Evolutionary conservation across 179 eudicot genomes (phyloP), one percentile per base, ranked within the genome.

Genomic region (Spergularia azorica): DNA sequence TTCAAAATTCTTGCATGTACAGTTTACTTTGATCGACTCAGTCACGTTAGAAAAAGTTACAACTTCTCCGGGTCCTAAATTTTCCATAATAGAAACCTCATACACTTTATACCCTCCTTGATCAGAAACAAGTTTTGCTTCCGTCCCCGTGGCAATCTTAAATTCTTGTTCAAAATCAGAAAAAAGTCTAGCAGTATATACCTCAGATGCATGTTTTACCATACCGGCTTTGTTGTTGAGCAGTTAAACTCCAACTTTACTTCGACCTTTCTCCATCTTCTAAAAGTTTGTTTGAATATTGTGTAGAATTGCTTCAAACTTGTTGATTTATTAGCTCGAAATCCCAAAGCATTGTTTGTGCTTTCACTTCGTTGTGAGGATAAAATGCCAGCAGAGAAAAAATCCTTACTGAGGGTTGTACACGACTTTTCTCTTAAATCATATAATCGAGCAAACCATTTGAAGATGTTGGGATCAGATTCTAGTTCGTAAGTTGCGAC

Each of bases 361-460:
- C 76, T 72, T 59, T 66, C 72, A 39, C 14, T 41, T 54, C 78
- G 10, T 18, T 67, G 72, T 3, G 46, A 69, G 0, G 73, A 69
- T 9, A 69, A 9, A 4, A 69, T 69, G 0, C 60, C 20, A 13
- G 60, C 43, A 0, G 60, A 69, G n/a, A 52, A 69, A 3, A 20
- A 69, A 6, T 69, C 73, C 9, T 69, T 70, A 36, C 48, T 70
- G 0, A 70, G 57, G 0, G 74, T 3, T 1, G 63, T 59, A 21
- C 21, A n/a, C 18, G 26, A 67, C 43, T 15, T 67, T 6, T 67
- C 52, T 6, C 54, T 41, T 3, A 67, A 5, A 8, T 13, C 15
- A 20, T 67, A 69, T n/a, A 69, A 16, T 38, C 73, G 21, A n/a
- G 10, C 12, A 6, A 69, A 69, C 73, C 57, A 67, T 36, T 36